Percentiles rank a stretch among this genome's conserved stretches.
phyloP scores from a whole-genome alignment of 768 basidiomycete species.

The Mycena sanguinolenta region DNA sequence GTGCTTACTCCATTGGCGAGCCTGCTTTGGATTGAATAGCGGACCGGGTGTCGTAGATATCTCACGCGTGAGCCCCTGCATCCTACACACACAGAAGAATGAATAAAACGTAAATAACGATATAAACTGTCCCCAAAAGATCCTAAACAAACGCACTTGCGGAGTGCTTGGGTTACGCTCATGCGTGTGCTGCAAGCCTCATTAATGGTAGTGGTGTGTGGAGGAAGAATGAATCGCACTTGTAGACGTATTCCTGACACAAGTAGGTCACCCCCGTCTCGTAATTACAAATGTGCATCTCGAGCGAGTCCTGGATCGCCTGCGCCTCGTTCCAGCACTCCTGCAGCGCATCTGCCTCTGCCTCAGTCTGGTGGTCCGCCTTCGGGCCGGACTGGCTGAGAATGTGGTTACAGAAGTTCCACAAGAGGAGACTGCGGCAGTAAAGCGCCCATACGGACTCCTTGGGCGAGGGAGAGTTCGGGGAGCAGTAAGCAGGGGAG shows the following conservation, averaged over 20 bases:
- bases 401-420: constrained; percentile 77
- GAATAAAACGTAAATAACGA: constrained; percentile 5
- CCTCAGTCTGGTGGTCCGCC: constrained; percentile 55
- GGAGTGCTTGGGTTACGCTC: constrained; percentile 72
- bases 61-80: constrained; percentile 65
- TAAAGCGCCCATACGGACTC: constrained; percentile 88
- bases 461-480: constrained; percentile 69
- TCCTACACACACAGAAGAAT: constrained; percentile 45
- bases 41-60: constrained; percentile 53
- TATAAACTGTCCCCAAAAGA: constrained; percentile 35
- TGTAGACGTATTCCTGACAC: constrained; percentile 79
- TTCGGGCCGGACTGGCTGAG: constrained; percentile 47
- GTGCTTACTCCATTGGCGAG: constrained; percentile 86
- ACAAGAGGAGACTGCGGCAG: constrained; percentile 85
- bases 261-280: constrained; percentile 78
- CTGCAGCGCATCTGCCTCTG: constrained; percentile 70
- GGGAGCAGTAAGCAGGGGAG: constrained; percentile 53
- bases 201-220: constrained; percentile 23
- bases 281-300: constrained; percentile 77
- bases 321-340: constrained; percentile 78
- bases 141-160: constrained; percentile 63
- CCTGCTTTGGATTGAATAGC: constrained; percentile 77
- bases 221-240: constrained; percentile 60
- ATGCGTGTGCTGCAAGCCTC: constrained; percentile 67
- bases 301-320: constrained; percentile 74